Evolutionary conservation across 257 asterid species (phyloP).

Genomic region (Lantana camara): DNA sequence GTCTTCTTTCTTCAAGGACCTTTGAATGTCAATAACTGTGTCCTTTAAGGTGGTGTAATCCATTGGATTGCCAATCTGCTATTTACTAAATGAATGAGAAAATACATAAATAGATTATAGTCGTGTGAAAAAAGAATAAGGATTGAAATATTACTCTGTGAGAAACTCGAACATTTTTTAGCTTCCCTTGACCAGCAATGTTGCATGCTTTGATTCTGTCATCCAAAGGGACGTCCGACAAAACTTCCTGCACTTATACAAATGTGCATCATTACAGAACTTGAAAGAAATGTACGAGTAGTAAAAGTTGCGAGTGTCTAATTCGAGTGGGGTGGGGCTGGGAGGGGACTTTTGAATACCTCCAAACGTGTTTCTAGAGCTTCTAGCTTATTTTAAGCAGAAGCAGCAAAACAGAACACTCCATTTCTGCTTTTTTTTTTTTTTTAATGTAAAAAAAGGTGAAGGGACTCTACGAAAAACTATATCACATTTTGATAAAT

Average conservation of each 20-base stretch:
- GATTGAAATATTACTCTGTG: not conserved
- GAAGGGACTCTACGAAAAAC: too few relatives aligned
- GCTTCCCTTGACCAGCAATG: not conserved
- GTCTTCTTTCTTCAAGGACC: not conserved
- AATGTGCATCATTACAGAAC: not conserved
- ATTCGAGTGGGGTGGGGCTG: too few relatives aligned
- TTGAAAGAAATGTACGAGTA: too few relatives aligned
- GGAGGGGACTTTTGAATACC: too few relatives aligned
- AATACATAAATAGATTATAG: not conserved
- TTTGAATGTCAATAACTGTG: not conserved
- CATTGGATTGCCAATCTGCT: slow-evolving; percentile 1
- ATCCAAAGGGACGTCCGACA: not conserved
- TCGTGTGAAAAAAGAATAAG: not conserved
- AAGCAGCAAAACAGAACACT: too few relatives aligned
- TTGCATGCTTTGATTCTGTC: not conserved
- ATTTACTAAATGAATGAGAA: not conserved
- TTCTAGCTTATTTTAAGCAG: too few relatives aligned
- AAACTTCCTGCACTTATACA: slow-evolving; percentile 1
- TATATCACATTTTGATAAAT: too few relatives aligned
- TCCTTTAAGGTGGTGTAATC: not conserved
- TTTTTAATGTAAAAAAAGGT: too few relatives aligned
- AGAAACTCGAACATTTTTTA: slow-evolving; percentile 1
- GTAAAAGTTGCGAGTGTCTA: too few relatives aligned
- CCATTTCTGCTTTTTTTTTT: too few relatives aligned
- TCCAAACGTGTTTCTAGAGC: too few relatives aligned